Base-by-base conservation (phyloP, 1,139 yeast genomes). In the Blastobotrys buckinghamii region DNA sequence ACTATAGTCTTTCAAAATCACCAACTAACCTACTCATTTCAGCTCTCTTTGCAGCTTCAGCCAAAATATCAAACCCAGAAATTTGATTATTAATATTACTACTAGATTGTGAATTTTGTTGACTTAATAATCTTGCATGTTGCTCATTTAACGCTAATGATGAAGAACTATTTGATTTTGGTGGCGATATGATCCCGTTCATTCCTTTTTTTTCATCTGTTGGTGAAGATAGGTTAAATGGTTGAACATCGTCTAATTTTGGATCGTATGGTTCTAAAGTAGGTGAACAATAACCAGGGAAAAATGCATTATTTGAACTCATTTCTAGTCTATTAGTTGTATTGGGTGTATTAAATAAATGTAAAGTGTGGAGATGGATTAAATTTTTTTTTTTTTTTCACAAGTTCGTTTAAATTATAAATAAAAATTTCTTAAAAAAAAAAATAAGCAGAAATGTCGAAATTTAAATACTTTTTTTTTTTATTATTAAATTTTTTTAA, bases 41-140 rank as follows among this genome's bases (percentile, higher is more conserved):
- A 1, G 66, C 66, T 17, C 66, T 48, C 36, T 59, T 56, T n/a
- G 66, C 66, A 3, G 66, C 66, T 39, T 62, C 66, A 20, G 61
- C 59, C 16, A 62, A 52, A 20, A 62, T 58, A 50, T 61, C 64
- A 24, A 59, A 55, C 35, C 44, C 24, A 22, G 24, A 22, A n/a
- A n/a, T n/a, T 22, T 22, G 24, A 22, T 22, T 22, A 22, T 7
- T 22, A 22, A 5, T 22, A 22, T 22, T 22, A 22, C 7, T 4
- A 22, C 7, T 22, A 22, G 4, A 6, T 32, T 39, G 33, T 36
- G 6, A 6, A 6, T 36, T 6, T 36, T 36, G 39, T 36, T 36
- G 10, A 5, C 17, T n/a, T 19, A 17, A 24, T 3, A 6, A 16
- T 36, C 22, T 19, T 17, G 5, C 12, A 22, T 22, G 24, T 16